Evolutionary conservation across 2,329 filamentous ascomycete species (phyloP).

Genomic region (Aspergillus sp.): DNA sequence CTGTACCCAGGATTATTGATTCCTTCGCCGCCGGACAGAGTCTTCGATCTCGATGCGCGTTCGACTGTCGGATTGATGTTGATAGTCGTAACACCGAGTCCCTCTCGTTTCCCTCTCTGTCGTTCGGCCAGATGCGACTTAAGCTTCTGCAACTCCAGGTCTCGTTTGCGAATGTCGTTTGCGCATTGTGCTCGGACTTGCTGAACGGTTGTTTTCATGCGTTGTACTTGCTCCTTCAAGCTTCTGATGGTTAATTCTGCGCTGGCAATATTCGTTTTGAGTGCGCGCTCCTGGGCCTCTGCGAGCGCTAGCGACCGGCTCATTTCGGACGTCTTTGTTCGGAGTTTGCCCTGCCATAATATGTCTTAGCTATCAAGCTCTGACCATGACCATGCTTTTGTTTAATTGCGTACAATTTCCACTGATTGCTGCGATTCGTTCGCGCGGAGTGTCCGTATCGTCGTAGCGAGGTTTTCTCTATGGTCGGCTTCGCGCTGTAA

Average conservation of each 20-base stretch:
- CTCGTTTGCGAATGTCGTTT: conserved; percentile 83
- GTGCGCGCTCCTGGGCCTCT: conserved; percentile 64
- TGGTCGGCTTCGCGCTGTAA: conserved; percentile 78
- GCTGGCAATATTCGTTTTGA: conserved; percentile 62
- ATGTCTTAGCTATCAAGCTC: background rate
- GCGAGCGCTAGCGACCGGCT: conserved; percentile 50
- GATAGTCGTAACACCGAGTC: conserved; percentile 43
- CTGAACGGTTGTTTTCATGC: conserved; percentile 69
- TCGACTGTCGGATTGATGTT: conserved; percentile 38
- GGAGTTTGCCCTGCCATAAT: conserved; percentile 42
- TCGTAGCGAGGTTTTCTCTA: conserved; percentile 72
- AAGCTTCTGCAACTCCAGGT: conserved; percentile 78
- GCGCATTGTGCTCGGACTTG: conserved; percentile 83
- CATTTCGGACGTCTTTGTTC: conserved; percentile 51
- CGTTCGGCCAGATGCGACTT: conserved; percentile 77
- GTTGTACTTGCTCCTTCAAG: conserved; percentile 76
- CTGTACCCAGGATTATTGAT: conserved; percentile 57
- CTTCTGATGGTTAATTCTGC: conserved; percentile 67
- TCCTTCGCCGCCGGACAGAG: conserved; percentile 31
- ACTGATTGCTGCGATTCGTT: conserved; percentile 67
- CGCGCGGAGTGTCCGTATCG: conserved; percentile 67
- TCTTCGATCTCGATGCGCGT: conserved; percentile 21
- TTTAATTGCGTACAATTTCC: conserved; percentile 50
- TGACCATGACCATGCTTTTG: conserved; percentile 9
- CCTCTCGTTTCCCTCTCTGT: conserved; percentile 53